Evolutionary conservation across 352 stramenopile species (phyloP), one percentile per base, ranked within the genome.

Genomic region (Globisporangium carolinianum): DNA sequence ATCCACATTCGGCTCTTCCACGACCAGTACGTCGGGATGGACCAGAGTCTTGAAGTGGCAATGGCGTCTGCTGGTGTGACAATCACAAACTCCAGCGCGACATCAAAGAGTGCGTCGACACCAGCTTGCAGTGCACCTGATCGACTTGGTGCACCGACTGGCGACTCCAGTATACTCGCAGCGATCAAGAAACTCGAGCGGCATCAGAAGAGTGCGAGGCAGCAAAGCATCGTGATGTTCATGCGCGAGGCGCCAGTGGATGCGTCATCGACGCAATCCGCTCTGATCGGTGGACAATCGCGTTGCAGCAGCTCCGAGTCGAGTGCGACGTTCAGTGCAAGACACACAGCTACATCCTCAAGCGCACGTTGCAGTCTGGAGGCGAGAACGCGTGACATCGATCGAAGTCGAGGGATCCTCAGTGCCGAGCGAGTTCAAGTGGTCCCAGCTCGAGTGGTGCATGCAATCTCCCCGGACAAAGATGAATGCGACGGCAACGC

Each of bases 181-280:
- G 70, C 69, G 53, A 84, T 84, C 41, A 84, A 82, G 53, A 75
- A 60, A 39, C 57, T 84, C n/a, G 69, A 76, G 45, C 64, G 35
- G 3, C 74, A 78, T 53, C 73, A 83, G 12, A 68, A 62, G 41
- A 71, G 67, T 7, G 73, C 71, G 1, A 80, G 73, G 46, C 73
- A 83, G 32, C 73, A 80, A 48, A 71, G 67, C 1, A 73, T 83
- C 57, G 57, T 75, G 47, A 49, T 46, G 48, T 83, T 67, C 49
- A 54, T 83, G 8, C n/a, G 53, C 15, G 35, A 15, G n/a, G 7
- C 49, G 6, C 47, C 58, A 47, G 52, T 15, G 2, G 49, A 32
- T 32, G 24, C 24, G 24, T 32, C 24, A 32, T 2, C 24, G 24
- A 3, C 24, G 24, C 24, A 32, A 32, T 32, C 24, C 24, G 3